These are phyloP conservation scores for Magnusiomyces sp. DNA, from an alignment of 1,139 yeast species.

Conservation along the genomic window DNA sequence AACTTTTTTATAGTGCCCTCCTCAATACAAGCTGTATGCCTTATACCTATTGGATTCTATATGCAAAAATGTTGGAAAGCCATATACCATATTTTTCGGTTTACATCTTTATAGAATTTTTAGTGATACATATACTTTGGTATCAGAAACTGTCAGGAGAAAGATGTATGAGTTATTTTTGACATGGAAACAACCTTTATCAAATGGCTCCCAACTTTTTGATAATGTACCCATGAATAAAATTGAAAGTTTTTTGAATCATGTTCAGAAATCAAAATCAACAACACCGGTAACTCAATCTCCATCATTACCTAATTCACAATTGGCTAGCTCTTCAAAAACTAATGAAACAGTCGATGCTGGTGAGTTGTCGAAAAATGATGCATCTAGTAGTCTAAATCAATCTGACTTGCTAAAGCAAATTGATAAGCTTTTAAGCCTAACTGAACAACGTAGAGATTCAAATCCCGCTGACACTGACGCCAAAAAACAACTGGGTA, in stretches of 20 bases:
- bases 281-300: background rate
- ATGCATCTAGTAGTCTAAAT: constrained; percentile 14
- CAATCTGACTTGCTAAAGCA: constrained; percentile 29
- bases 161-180: constrained; percentile 70
- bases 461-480: constrained; percentile 35
- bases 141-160: constrained; percentile 64
- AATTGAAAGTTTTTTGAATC: constrained; percentile 64
- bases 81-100: constrained; percentile 71
- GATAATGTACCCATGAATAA: constrained; percentile 60
- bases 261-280: constrained; percentile 33
- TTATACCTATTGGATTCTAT: constrained; percentile 86
- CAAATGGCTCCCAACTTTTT: constrained; percentile 38
- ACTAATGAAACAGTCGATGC: constrained; percentile 11
- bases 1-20: constrained; percentile 40
- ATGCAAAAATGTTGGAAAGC: constrained; percentile 82
- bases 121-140: constrained; percentile 68
- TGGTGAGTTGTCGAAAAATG: constrained; percentile 13
- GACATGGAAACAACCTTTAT: constrained; percentile 71
- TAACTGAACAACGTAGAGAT: constrained; percentile 35
- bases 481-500: constrained; percentile 30
- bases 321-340: background rate
- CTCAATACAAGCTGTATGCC: constrained; percentile 74
- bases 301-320: constrained; percentile 6
- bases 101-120: constrained; percentile 58
- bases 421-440: constrained; percentile 36